These are phyloP conservation scores for Nicotiana attenuata DNA, from an alignment of 257 asterid genomes.

Conservation along the genomic window DNA sequence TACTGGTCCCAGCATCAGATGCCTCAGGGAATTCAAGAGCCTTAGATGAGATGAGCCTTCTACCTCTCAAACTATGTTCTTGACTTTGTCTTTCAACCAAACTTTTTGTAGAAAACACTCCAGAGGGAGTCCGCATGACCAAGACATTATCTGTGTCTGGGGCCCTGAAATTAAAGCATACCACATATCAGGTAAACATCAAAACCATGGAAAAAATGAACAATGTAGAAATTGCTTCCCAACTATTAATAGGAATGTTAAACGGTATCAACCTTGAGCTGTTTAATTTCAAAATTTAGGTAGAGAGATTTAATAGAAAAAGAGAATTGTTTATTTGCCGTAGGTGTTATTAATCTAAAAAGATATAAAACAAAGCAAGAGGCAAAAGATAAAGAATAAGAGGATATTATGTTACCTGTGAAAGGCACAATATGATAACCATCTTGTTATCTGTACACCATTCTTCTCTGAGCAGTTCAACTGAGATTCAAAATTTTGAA, in stretches of 20 bases:
- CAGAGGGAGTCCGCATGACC: slow-evolving; percentile 66
- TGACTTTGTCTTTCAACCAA: slow-evolving; percentile 52
- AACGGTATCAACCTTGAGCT: neutral
- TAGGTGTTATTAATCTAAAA: neutral
- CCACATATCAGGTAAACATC: slow-evolving; percentile 8
- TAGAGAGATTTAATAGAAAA: neutral
- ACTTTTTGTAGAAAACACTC: slow-evolving; percentile 53
- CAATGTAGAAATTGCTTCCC: slow-evolving; percentile 4
- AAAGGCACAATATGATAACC: slow-evolving; percentile 74
- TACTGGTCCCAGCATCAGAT: slow-evolving; percentile 39
- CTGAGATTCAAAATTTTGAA: slow-evolving; percentile 40
- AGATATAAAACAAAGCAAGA: neutral
- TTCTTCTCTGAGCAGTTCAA: slow-evolving; percentile 77
- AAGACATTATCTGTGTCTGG: slow-evolving; percentile 77
- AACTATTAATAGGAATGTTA: neutral
- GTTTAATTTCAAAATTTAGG: neutral
- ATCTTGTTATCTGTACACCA: slow-evolving; percentile 63
- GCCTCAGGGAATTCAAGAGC: slow-evolving; percentile 43
- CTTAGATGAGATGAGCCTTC: slow-evolving; percentile 56
- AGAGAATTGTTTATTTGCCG: neutral
- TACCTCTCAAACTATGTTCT: slow-evolving; percentile 53
- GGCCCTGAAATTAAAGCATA: slow-evolving; percentile 40
- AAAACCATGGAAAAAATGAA: neutral
- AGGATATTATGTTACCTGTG: slow-evolving; percentile 55
- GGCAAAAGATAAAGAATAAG: neutral